A percentile compares a stretch with the other conserved stretches of the same genome.
phyloP scores from a whole-genome alignment of 805 yeast genomes.

The Suhomyces sp. region DNA sequence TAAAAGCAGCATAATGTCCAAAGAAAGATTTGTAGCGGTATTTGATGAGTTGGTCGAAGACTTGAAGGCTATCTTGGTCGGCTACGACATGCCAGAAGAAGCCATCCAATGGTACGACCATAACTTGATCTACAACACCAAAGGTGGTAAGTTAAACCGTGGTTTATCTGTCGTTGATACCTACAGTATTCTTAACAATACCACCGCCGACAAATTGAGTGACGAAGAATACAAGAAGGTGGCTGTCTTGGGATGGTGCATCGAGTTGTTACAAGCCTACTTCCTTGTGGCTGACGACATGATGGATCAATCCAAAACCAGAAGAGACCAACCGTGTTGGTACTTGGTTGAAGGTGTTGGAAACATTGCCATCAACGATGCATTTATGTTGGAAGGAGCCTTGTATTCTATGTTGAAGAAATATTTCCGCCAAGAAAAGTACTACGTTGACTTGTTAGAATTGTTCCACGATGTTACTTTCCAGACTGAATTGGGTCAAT shows the following conservation, averaged over 20 bases:
- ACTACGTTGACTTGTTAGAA: constrained; percentile 87
- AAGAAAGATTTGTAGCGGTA: constrained; percentile 55
- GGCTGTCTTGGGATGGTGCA: constrained; percentile 91
- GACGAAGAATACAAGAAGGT: constrained; percentile 75
- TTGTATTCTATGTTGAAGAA: constrained; percentile 86
- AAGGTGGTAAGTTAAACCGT: constrained; percentile 95
- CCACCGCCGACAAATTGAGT: constrained; percentile 53
- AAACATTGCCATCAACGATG: constrained; percentile 93
- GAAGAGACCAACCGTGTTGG: constrained; percentile 99
- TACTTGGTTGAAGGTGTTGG: constrained; percentile 76
- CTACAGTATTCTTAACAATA: constrained; percentile 72
- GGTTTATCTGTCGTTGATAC: constrained; percentile 96
- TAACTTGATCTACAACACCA: constrained; percentile 78
- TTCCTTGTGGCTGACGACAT: constrained; percentile 97
- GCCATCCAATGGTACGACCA: constrained; percentile 83
- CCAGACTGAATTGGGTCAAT: constrained; percentile 96
- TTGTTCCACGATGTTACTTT: constrained; percentile 96
- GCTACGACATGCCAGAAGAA: constrained; percentile 79
- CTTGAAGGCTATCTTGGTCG: constrained; percentile 54
- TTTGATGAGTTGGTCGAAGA: constrained; percentile 81
- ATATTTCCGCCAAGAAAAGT: constrained; percentile 76
- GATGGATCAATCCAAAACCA: constrained; percentile 95
- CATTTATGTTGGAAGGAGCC: constrained; percentile 95
- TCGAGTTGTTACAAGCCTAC: constrained; percentile 92
- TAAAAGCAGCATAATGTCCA: constrained; percentile 20